A percentile compares a stretch with the other conserved stretches of the same genome.
These are phyloP conservation scores for Cercospora zeae-maydis DNA, from an alignment of 2,329 filamentous ascomycete genomes.

Conservation along the genomic window DNA sequence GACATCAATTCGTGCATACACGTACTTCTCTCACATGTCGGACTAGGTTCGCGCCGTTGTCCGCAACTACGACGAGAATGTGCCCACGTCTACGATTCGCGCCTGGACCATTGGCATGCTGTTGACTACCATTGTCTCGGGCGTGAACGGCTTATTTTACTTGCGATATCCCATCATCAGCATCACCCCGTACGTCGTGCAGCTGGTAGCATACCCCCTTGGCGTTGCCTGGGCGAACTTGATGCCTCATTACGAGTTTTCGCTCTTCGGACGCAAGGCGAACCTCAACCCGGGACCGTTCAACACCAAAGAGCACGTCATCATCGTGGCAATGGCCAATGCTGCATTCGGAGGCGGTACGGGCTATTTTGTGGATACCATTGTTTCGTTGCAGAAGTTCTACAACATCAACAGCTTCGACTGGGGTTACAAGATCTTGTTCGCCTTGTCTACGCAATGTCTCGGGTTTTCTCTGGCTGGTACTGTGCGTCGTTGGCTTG, in stretches of 20 bases:
- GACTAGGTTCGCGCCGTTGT: conserved; percentile 54
- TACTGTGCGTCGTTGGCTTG: conserved; percentile 72
- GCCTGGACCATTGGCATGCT: conserved; percentile 62
- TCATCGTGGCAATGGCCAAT: conserved; percentile 42
- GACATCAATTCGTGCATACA: not conserved
- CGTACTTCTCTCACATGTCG: not conserved
- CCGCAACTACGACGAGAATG: conserved; percentile 61
- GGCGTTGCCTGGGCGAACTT: conserved; percentile 63
- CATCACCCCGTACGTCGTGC: conserved; percentile 81
- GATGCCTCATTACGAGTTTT: conserved; percentile 48
- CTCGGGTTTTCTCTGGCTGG: conserved; percentile 84
- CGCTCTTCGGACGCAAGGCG: conserved; percentile 54
- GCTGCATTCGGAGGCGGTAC: conserved; percentile 46
- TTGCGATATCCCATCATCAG: conserved; percentile 84
- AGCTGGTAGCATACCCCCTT: conserved; percentile 77
- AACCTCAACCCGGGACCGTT: conserved; percentile 50
- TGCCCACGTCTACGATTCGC: conserved; percentile 62
- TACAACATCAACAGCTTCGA: conserved; percentile 67
- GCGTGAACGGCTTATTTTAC: conserved; percentile 74
- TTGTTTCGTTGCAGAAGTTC: conserved; percentile 54
- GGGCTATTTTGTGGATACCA: conserved; percentile 28
- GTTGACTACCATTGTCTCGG: conserved; percentile 60
- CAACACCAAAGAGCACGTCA: conserved; percentile 33
- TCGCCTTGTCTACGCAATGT: conserved; percentile 82
- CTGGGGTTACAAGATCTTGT: conserved; percentile 75